Evolutionary conservation across 768 basidiomycete species (phyloP).

Genomic region (Galerina sulciceps): DNA sequence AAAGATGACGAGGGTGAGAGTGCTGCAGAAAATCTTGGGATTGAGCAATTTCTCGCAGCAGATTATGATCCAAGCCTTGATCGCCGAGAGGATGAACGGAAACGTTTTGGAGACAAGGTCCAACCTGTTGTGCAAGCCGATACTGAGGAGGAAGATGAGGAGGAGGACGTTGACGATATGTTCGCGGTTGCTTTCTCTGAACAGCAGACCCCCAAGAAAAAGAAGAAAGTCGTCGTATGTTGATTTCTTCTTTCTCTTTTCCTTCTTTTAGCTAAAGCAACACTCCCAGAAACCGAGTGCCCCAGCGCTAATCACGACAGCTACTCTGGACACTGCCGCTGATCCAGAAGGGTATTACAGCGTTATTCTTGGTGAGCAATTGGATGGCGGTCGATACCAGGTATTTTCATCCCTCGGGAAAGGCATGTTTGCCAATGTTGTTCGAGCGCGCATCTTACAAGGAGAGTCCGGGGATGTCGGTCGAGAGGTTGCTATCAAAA

Average conservation of each 20-base stretch:
- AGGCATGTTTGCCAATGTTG: slow-evolving; percentile 99
- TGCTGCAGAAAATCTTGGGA: slow-evolving; percentile 46
- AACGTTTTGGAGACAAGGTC: slow-evolving; percentile 52
- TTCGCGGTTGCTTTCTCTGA: slow-evolving; percentile 67
- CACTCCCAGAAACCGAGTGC: slow-evolving; percentile 46
- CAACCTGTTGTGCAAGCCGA: slow-evolving; percentile 49
- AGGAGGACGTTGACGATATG: slow-evolving; percentile 95
- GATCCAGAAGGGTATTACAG: slow-evolving; percentile 97
- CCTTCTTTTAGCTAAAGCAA: not conserved
- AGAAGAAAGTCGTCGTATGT: slow-evolving; percentile 56
- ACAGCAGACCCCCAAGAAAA: slow-evolving; percentile 61
- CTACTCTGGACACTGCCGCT: slow-evolving; percentile 85
- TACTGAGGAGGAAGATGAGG: slow-evolving; percentile 70
- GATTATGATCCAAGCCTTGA: slow-evolving; percentile 87
- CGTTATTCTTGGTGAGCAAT: slow-evolving; percentile 90
- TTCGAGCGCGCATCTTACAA: slow-evolving; percentile 82
- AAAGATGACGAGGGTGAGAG: slow-evolving; percentile 64
- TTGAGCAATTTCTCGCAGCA: slow-evolving; percentile 85
- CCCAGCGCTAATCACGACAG: slow-evolving; percentile 68
- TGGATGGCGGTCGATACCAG: slow-evolving; percentile 92
- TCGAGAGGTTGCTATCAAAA: slow-evolving; percentile 95
- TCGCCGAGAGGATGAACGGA: slow-evolving; percentile 81
- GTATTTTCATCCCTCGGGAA: slow-evolving; percentile 95
- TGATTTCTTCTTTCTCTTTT: not conserved
- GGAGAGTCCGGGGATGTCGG: slow-evolving; percentile 56